Percentiles rank a stretch among this genome's conserved stretches.
phyloP scores from a whole-genome alignment of 352 stramenopile genomes.

The Pythium chondricola region DNA sequence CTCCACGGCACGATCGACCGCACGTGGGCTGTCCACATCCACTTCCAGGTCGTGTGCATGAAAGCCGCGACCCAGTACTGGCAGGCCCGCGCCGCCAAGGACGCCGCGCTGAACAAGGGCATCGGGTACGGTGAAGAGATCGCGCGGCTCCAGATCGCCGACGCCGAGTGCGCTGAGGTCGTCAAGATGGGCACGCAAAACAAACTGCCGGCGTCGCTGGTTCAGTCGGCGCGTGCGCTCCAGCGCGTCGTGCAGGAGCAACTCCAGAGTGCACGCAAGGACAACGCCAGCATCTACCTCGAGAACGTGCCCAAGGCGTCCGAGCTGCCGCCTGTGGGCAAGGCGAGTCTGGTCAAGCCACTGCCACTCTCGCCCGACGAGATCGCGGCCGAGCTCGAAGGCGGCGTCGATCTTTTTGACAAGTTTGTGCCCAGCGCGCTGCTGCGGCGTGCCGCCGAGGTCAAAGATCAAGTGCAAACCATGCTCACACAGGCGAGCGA shows the following conservation, averaged over 20 bases:
- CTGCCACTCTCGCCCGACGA: slow-evolving; percentile 41
- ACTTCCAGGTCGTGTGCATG: slow-evolving; percentile 71
- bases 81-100: slow-evolving; percentile 63
- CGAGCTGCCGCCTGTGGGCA: slow-evolving; percentile 48
- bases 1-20: slow-evolving; percentile 48
- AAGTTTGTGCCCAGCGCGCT: slow-evolving; percentile 57
- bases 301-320: slow-evolving; percentile 60
- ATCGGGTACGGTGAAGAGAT: slow-evolving; percentile 78
- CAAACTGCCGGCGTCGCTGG: slow-evolving; percentile 47
- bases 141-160: slow-evolving; percentile 41
- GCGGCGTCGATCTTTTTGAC: slow-evolving; percentile 60
- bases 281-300: slow-evolving; percentile 79
- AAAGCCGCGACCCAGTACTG: slow-evolving; percentile 70
- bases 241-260: slow-evolving; percentile 51
- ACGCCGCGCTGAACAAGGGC: slow-evolving; percentile 39
- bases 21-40: slow-evolving; percentile 57
- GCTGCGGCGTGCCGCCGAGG: slow-evolving; percentile 32
- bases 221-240: slow-evolving; percentile 47
- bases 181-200: slow-evolving; percentile 56
- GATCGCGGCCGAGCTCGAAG: slow-evolving; percentile 41
- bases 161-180: slow-evolving; percentile 47
- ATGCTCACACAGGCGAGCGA: slow-evolving; percentile 36
- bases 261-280: slow-evolving; percentile 55
- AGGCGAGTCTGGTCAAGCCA: slow-evolving; percentile 64
- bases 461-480: slow-evolving; percentile 41